phyloP scores from a whole-genome alignment of 2,329 filamentous ascomycete species.

The Cladosporium cucumerinum region DNA sequence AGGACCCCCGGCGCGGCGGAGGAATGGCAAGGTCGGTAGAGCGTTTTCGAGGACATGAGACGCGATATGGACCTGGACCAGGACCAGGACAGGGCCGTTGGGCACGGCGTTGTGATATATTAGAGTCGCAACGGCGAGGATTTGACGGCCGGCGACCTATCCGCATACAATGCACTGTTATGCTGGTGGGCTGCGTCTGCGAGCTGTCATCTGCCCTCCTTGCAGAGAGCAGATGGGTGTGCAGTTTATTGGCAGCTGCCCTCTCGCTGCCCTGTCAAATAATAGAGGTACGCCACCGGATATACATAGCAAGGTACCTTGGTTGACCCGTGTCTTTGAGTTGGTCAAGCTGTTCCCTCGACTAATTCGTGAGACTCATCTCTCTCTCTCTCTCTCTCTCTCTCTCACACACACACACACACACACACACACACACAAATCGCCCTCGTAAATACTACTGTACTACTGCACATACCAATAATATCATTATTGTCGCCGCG shows the following conservation, averaged over 20 bases:
- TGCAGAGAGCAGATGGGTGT: neutral
- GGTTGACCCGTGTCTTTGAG: neutral
- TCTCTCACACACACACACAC: no score
- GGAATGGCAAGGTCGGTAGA: neutral
- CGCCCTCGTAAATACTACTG: neutral
- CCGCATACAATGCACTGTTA: neutral
- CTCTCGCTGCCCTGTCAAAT: neutral
- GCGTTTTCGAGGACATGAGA: conserved; percentile 1
- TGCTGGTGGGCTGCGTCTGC: neutral
- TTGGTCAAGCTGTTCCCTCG: neutral
- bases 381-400: no score
- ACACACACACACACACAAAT: no score
- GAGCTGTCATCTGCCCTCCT: neutral
- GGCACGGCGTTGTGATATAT: neutral
- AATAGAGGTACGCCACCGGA: neutral
- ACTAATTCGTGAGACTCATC: neutral
- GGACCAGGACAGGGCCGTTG: neutral
- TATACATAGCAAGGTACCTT: neutral
- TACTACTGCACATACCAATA: neutral
- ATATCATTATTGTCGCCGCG: neutral
- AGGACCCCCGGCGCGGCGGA: neutral
- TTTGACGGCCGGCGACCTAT: neutral
- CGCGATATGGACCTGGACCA: conserved; percentile 1
- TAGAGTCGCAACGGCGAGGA: conserved; percentile 1
- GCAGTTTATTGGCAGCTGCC: neutral